Evolutionary conservation across 495 filamentous ascomycete species (phyloP).

Genomic region (Bryoglossum gracile): DNA sequence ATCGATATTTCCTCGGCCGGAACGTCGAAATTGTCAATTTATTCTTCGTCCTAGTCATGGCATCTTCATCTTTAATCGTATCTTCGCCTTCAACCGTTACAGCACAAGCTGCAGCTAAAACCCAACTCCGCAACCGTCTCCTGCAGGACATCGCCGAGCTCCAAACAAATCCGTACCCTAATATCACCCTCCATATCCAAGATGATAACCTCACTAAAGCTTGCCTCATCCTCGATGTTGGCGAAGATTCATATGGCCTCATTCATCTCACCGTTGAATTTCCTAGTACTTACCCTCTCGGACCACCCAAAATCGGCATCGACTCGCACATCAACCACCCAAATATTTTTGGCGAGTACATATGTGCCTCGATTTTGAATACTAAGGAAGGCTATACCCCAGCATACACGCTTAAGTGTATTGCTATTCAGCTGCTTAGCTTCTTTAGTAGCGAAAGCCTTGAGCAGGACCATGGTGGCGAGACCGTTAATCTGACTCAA

Average conservation of each 20-base stretch:
- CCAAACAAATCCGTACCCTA: slow-evolving; percentile 38
- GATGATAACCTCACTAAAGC: slow-evolving; percentile 31
- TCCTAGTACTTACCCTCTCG: slow-evolving; percentile 34
- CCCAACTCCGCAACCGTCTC: too few species aligned
- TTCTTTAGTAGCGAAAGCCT: slow-evolving; percentile 49
- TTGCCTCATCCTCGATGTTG: slow-evolving; percentile 36
- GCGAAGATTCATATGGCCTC: slow-evolving; percentile 26
- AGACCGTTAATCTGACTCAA: slow-evolving; percentile 1
- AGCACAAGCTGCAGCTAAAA: too few species aligned
- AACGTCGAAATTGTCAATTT: too few species aligned
- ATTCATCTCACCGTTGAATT: slow-evolving; percentile 32
- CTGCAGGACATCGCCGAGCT: slow-evolving; percentile 42
- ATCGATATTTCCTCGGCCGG: too few species aligned
- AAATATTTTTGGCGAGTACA: slow-evolving; percentile 41
- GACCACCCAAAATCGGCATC: slow-evolving; percentile 36
- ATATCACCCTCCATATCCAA: slow-evolving; percentile 31
- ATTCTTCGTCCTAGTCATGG: too few species aligned
- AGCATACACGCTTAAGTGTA: slow-evolving; percentile 44
- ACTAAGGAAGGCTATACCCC: slow-evolving; percentile 35
- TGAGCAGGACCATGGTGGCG: slow-evolving; percentile 30
- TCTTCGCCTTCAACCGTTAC: too few species aligned
- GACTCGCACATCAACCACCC: slow-evolving; percentile 47
- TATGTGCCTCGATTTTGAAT: slow-evolving; percentile 43
- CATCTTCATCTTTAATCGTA: too few species aligned
- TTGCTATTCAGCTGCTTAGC: slow-evolving; percentile 49